Conservation (phyloP, 2,329 filamentous ascomycete genomes). For the Cladophialophora yegresii region DNA sequence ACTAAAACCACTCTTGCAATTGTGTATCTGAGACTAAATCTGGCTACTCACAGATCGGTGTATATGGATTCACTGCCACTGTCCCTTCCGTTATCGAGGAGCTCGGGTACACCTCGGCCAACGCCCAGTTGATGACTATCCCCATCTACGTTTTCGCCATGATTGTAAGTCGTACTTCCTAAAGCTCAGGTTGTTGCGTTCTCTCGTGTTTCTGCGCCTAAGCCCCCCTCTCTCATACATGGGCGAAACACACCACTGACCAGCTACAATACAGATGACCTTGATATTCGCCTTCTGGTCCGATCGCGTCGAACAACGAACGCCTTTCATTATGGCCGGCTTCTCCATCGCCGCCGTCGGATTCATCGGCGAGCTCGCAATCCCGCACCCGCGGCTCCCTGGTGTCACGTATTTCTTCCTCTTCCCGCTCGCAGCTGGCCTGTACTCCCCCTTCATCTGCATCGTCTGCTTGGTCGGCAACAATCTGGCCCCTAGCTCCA, state of each 20-base stretch:
- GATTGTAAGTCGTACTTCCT: conserved; percentile 44
- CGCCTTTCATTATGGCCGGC: conserved; percentile 64
- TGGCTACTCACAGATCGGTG: conserved; percentile 24
- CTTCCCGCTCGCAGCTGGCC: conserved; percentile 59
- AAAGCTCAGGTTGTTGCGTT: background rate
- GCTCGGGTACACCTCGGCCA: conserved; percentile 45
- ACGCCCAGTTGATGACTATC: conserved; percentile 46
- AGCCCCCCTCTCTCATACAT: background rate
- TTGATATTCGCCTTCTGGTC: conserved; percentile 49
- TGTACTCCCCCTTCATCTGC: conserved; percentile 60
- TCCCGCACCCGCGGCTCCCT: conserved; percentile 47
- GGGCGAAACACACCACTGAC: background rate
- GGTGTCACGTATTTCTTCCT: conserved; percentile 45
- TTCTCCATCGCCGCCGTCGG: conserved; percentile 60
- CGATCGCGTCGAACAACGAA: conserved; percentile 60
- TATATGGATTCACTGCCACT: conserved; percentile 32
- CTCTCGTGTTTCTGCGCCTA: background rate
- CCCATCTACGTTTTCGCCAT: conserved; percentile 69
- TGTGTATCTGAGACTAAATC: background rate
- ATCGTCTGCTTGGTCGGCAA: conserved; percentile 71
- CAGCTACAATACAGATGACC: conserved; percentile 48
- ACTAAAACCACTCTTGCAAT: background rate
- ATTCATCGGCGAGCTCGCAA: conserved; percentile 62
- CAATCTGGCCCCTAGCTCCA: conserved; percentile 70
- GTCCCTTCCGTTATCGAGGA: conserved; percentile 46